These are phyloP conservation scores for Malassezia caprae DNA, from an alignment of 1,284 basidiomycete species.

Conservation along the genomic window DNA sequence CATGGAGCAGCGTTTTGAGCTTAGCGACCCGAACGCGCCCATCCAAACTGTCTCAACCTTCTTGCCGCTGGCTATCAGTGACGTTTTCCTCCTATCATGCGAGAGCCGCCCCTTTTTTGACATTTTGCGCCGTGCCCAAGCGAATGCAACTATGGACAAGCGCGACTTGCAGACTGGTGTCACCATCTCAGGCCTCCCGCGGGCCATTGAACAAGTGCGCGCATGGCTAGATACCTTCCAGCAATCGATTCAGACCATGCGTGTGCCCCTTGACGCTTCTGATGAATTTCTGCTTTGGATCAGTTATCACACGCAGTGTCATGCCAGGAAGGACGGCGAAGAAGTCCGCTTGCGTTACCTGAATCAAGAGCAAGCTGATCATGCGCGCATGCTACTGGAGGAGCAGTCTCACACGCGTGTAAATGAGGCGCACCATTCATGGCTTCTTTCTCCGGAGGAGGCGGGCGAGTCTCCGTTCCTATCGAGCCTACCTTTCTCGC, in stretches of 20 bases:
- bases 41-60: not conserved
- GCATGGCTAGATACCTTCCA: conserved; percentile 4
- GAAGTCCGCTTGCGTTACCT: not conserved
- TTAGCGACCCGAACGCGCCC: not conserved
- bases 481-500: not conserved
- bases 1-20: conserved; percentile 9
- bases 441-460: not conserved
- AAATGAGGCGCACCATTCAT: not conserved
- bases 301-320: conserved; percentile 1
- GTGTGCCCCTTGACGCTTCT: not conserved
- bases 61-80: not conserved
- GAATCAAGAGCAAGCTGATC: not conserved
- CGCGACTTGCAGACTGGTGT: not conserved
- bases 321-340: not conserved
- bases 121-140: not conserved
- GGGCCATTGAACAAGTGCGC: not conserved
- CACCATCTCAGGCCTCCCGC: not conserved
- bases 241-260: not conserved
- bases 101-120: not conserved
- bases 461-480: not conserved
- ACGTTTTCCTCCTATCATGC: conserved; percentile 6
- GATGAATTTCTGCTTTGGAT: not conserved
- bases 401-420: not conserved
- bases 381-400: conserved; percentile 1
- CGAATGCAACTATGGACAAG: not conserved